Evolutionary conservation across 2,329 filamentous ascomycete species (phyloP).

Genomic region (Colletotrichum limetticola): DNA sequence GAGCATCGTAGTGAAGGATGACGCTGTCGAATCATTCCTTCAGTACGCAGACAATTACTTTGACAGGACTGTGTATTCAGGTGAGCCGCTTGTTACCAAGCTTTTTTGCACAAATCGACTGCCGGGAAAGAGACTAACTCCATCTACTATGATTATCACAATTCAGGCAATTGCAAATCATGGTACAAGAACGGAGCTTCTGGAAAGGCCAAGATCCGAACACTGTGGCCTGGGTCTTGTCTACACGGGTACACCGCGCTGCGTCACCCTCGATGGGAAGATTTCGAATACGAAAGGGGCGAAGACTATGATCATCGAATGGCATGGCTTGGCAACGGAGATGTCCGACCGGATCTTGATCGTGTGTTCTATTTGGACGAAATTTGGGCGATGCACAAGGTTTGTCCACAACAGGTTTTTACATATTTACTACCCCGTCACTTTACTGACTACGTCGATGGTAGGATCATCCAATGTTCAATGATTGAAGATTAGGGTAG

Average conservation of each 20-base stretch:
- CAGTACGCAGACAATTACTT: conserved; percentile 5
- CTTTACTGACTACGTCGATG: background rate
- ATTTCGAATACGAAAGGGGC: background rate
- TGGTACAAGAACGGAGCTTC: background rate
- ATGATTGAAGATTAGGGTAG: background rate
- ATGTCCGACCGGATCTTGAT: background rate
- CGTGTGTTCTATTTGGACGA: conserved; percentile 4
- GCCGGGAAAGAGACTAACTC: background rate
- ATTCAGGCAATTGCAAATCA: background rate
- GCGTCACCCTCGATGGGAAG: conserved; percentile 1
- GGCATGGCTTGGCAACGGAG: background rate
- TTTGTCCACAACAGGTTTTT: background rate
- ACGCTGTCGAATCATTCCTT: background rate
- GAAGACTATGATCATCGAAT: background rate
- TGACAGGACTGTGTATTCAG: background rate
- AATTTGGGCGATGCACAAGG: background rate
- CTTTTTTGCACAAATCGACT: too few relatives aligned
- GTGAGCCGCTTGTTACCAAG: too few relatives aligned
- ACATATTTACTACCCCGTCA: background rate
- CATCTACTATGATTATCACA: background rate
- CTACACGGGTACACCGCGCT: background rate
- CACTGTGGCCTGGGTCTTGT: conserved; percentile 7
- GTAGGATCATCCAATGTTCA: conserved; percentile 8
- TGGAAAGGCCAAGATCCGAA: background rate
- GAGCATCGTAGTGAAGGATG: background rate